Evolutionary conservation across 441 rosid genomes (phyloP).

Genomic region (Codiaeum variegatum): DNA sequence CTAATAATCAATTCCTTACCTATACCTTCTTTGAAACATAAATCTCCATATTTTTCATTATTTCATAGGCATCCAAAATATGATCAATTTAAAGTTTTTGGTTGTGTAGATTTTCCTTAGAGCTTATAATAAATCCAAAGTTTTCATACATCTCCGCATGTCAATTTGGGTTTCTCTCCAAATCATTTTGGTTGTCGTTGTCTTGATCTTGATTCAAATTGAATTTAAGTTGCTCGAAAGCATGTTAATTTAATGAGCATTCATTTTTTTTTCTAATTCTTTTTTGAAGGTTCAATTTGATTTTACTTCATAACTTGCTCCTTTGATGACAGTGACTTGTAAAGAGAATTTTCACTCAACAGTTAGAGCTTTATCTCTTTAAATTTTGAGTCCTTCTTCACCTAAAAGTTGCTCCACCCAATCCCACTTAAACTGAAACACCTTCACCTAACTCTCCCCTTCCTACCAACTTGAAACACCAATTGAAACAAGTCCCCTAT

Average conservation of each 20-base stretch:
- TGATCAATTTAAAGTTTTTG: not conserved
- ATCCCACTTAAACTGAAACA: no score
- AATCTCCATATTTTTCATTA: not conserved
- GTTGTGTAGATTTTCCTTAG: not conserved
- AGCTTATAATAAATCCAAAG: not conserved
- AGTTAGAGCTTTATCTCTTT: no score
- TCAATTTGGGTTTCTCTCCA: not conserved
- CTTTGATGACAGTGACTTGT: no score
- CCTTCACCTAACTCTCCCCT: no score
- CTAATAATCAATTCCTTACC: not conserved
- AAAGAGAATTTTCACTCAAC: no score
- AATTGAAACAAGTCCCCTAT: no score
- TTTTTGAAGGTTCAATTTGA: no score
- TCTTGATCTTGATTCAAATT: not conserved
- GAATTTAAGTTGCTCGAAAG: not conserved
- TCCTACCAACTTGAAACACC: no score
- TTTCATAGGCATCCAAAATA: not conserved
- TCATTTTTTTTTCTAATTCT: no score
- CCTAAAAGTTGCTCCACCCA: no score
- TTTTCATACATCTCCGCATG: not conserved
- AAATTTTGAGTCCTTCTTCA: no score
- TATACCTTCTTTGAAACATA: not conserved
- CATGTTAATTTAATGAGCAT: not conserved
- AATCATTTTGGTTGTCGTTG: not conserved
- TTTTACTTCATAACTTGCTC: no score